phyloP scores from a whole-genome alignment of 139 green algal species.

The Picochlorum sp. region DNA sequence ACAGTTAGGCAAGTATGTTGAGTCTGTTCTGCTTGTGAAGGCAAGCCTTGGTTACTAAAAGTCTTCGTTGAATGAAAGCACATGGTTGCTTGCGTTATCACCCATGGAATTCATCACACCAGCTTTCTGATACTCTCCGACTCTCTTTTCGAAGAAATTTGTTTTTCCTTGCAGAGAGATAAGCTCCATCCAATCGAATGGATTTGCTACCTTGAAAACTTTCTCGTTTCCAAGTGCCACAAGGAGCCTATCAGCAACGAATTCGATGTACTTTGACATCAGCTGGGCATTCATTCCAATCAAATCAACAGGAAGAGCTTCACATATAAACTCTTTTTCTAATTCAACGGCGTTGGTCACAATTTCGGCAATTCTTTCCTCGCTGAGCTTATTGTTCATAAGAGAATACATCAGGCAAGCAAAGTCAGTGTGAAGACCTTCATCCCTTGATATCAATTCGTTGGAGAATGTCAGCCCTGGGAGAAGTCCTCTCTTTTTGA shows the following conservation, averaged over 20 bases:
- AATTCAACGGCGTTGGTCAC: conserved; percentile 84
- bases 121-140: conserved; percentile 87
- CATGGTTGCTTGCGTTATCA: conserved; percentile 15
- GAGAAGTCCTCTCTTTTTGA: conserved; percentile 93
- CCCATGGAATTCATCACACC: conserved; percentile 65
- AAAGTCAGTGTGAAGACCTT: conserved; percentile 98
- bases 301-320: conserved; percentile 72
- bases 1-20: too few species aligned
- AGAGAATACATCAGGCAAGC: conserved; percentile 92
- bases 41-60: conserved; percentile 39
- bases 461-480: conserved; percentile 98
- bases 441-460: conserved; percentile 94
- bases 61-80: conserved; percentile 72
- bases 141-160: conserved; percentile 95
- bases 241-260: conserved; percentile 92
- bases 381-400: conserved; percentile 65
- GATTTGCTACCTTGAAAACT: conserved; percentile 70
- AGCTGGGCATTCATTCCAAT: conserved; percentile 79
- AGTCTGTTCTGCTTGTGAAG: too few species aligned
- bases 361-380: conserved; percentile 58
- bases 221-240: conserved; percentile 73
- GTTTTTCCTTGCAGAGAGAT: conserved; percentile 86
- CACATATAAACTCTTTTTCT: conserved; percentile 91
- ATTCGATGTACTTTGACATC: conserved; percentile 91
- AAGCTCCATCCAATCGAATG: conserved; percentile 96